Base-by-base conservation (phyloP, 1,139 yeast genomes). In the Taiozyma onychis region DNA sequence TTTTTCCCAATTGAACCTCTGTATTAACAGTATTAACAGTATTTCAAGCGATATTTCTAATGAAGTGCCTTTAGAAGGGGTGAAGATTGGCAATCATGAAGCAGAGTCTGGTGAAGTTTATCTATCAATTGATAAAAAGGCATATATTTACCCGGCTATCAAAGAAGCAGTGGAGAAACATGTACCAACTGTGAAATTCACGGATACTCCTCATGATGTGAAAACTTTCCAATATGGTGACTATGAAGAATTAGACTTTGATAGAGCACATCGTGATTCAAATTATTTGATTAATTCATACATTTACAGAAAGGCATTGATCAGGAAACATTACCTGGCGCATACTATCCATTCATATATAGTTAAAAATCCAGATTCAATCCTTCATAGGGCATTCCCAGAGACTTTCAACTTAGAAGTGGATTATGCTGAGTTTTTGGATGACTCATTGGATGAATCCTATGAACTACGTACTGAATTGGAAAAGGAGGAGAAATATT, bases 401-500 rank as follows among this genome's bases (percentile, higher is more conserved):
- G 88, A 81, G 51, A 78, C 93, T 3, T 89, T 75, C 68, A 84
- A 83, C 51, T 72, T 93, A 39, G 97, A 93, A 62, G 81, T 93
- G n/a, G 98, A 93, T 62, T 93, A 88, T 67, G 98, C 98, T 1
- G 99, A 93, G 65, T 93, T 93, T 61, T 72, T 93, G 50, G 98
- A 93, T 60, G 99, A 93, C 64, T 79, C 97, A 0, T 73, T 93
- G 44, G 98, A 91, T 65, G 99, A 93, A 59, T 83, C 88, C 43
- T 90, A 86, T 70, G 99, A 93, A 63, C 73, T 93, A 51, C 73
- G 96, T 50, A 85, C 85, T 44, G 96, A 86, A 57, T 72, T 93
- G 39, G 84, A 85, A 49, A 64, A 67, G 6, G 81, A 80, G 22
- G 76, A 75, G n/a, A 80, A 77, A 56, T 78, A 85, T 49, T 93